Conservation (phyloP, 75 land plant species). For the Pinus taeda region DNA sequence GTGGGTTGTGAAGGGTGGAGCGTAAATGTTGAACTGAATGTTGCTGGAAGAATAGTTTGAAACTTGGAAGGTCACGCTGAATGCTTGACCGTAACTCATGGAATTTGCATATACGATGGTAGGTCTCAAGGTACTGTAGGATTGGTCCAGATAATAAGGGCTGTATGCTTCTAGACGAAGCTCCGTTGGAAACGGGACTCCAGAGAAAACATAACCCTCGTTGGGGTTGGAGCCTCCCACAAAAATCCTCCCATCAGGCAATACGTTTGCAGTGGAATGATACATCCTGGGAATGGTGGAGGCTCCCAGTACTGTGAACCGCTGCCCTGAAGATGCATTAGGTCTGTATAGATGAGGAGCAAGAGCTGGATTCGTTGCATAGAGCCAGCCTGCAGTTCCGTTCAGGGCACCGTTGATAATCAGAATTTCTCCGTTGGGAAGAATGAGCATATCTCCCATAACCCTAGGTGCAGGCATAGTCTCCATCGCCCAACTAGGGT, state of each 20-base stretch:
- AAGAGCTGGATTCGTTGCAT: conserved; percentile 29
- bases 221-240: conserved; percentile 69
- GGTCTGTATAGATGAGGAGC: conserved; percentile 48
- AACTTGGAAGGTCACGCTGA: conserved; percentile 13
- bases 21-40: background rate
- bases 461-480: conserved; percentile 13
- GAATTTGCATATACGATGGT: background rate
- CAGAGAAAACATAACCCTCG: conserved; percentile 29
- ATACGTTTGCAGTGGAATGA: conserved; percentile 51
- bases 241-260: conserved; percentile 51
- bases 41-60: background rate
- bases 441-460: conserved; percentile 72
- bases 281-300: conserved; percentile 50
- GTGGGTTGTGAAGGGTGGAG: conserved; percentile 72
- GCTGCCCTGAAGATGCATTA: background rate
- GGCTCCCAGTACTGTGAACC: conserved; percentile 32
- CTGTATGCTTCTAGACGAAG: conserved; percentile 42
- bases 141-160: conserved; percentile 24
- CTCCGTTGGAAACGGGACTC: conserved; percentile 52
- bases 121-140: conserved; percentile 8
- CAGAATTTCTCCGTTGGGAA: conserved; percentile 67
- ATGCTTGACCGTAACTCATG: conserved; percentile 12
- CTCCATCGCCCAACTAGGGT: conserved; percentile 19
- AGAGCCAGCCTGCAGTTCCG: conserved; percentile 69
- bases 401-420: conserved; percentile 59